Conservation (phyloP, 1,284 basidiomycete species). For the Puccinia coronata region DNA sequence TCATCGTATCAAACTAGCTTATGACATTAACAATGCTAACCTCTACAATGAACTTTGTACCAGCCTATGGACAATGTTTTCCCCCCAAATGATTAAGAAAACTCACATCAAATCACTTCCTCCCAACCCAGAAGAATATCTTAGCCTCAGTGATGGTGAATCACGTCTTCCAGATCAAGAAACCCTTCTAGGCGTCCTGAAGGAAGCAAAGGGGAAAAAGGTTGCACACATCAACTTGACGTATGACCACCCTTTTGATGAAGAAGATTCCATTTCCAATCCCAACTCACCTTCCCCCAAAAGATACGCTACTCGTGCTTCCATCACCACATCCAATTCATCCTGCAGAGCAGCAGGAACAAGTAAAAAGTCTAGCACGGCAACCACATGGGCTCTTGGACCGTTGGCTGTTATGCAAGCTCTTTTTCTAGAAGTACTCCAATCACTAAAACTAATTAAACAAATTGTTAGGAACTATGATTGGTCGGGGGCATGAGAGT, state of each 20-base stretch:
- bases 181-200: neutral
- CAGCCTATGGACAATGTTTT: neutral
- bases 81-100: neutral
- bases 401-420: neutral
- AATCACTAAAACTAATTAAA: neutral
- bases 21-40: neutral
- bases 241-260: neutral
- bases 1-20: neutral
- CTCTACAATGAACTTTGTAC: neutral
- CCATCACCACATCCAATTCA: too few species aligned
- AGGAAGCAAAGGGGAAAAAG: constrained; percentile 1
- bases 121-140: neutral
- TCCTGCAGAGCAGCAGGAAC: neutral
- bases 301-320: too few species aligned
- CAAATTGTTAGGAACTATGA: neutral
- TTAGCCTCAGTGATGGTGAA: neutral
- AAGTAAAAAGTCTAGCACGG: neutral
- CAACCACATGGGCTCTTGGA: constrained; percentile 3
- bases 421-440: neutral
- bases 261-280: neutral
- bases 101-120: neutral
- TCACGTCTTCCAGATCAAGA: neutral
- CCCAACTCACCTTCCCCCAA: too few species aligned
- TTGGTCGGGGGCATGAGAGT: neutral
- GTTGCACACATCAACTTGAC: neutral